Conservation (phyloP, 371 early-diverging fungal genomes). For the Lichtheimia corymbifera region DNA sequence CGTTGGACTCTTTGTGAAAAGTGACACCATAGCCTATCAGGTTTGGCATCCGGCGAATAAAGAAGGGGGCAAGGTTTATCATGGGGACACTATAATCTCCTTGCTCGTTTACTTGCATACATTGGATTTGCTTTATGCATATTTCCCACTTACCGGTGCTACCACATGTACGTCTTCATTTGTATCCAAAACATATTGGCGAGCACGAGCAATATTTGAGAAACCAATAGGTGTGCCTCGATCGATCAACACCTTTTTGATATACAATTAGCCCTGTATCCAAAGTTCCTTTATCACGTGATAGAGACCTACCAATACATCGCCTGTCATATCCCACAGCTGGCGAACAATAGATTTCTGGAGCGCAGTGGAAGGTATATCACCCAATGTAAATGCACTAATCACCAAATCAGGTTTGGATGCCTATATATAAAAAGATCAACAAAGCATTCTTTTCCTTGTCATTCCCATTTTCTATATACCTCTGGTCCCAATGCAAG, state of each 20-base stretch:
- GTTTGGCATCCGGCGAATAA: constrained; percentile 43
- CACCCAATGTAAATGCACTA: constrained; percentile 74
- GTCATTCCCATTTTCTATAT: neutral
- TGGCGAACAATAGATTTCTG: constrained; percentile 69
- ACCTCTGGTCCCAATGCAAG: constrained; percentile 55
- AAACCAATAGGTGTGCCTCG: constrained; percentile 86
- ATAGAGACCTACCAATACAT: constrained; percentile 62
- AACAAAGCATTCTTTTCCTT: neutral
- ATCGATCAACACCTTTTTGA: constrained; percentile 72
- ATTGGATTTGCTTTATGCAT: neutral
- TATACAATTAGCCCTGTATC: neutral
- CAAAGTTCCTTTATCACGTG: neutral
- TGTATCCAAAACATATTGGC: constrained; percentile 65
- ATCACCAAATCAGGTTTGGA: constrained; percentile 71
- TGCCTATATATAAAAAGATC: constrained; percentile 17
- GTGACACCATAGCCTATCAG: constrained; percentile 74
- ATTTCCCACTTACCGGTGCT: constrained; percentile 61
- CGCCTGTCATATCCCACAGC: constrained; percentile 78
- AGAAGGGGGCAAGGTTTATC: constrained; percentile 71
- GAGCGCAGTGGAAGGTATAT: constrained; percentile 66
- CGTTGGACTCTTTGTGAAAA: constrained; percentile 83
- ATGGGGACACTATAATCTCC: constrained; percentile 67
- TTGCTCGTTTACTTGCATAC: neutral
- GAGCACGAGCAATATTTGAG: constrained; percentile 67
- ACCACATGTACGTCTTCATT: constrained; percentile 57